Evolutionary conservation across 2,329 filamentous ascomycete genomes (phyloP).

Genomic region (Ophiobolus disseminans): DNA sequence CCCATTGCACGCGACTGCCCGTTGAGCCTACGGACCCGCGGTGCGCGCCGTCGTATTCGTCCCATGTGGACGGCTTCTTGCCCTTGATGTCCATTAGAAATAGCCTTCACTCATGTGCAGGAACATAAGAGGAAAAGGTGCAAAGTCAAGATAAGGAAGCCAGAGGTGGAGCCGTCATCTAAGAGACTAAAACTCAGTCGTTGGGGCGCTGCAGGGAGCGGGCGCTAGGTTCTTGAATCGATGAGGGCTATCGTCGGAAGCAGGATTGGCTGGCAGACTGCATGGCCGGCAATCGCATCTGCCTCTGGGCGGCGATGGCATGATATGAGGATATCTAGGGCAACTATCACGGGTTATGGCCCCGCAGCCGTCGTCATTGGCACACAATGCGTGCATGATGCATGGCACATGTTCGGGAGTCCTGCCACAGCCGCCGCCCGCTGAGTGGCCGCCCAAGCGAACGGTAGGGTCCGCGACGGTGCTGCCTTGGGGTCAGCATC

Average conservation of each 20-base stretch:
- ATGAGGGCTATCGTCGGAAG: slow-evolving; percentile 37
- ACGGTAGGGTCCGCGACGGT: slow-evolving; percentile 4
- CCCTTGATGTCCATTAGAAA: slow-evolving; percentile 47
- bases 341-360: slow-evolving; percentile 17
- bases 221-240: slow-evolving; percentile 37
- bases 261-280: slow-evolving; percentile 24
- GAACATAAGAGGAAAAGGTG: slow-evolving; percentile 9
- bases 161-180: slow-evolving; percentile 15
- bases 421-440: slow-evolving; percentile 7
- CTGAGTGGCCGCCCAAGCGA: slow-evolving; percentile 30
- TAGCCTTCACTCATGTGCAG: background rate
- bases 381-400: background rate
- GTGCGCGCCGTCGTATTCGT: slow-evolving; percentile 54
- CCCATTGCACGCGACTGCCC: slow-evolving; percentile 49
- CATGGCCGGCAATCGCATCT: slow-evolving; percentile 9
- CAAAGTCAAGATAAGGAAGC: slow-evolving; percentile 14
- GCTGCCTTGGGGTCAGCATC: slow-evolving; percentile 9
- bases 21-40: slow-evolving; percentile 52
- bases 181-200: slow-evolving; percentile 29
- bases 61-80: slow-evolving; percentile 55
- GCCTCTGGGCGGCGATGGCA: slow-evolving; percentile 4
- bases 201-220: slow-evolving; percentile 36
- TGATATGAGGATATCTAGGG: slow-evolving; percentile 7
- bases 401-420: background rate
- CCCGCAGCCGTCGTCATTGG: slow-evolving; percentile 19